Evolutionary conservation across 2,329 filamentous ascomycete species (phyloP), one percentile per base, ranked within the genome.

Genomic region (Claviceps sp.): DNA sequence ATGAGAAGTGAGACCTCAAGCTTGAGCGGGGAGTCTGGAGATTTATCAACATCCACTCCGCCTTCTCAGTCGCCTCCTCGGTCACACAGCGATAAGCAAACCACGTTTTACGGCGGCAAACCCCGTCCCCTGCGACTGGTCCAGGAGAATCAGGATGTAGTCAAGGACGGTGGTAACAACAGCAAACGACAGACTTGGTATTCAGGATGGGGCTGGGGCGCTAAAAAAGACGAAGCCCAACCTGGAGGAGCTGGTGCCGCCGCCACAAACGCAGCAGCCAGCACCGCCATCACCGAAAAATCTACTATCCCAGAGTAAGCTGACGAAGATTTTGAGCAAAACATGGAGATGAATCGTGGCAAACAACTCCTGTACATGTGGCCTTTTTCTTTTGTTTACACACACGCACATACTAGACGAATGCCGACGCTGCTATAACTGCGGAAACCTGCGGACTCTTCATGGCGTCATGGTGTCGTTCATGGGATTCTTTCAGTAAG

Each of bases 41-140:
- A 73, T 24, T 62, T 70, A 51, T 68, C 66, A 30, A 63, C 69
- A 50, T 68, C 67, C n/a, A 73, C 70, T 45, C 69, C 67, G 46
- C 70, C 67, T 46, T 73, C 68, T 48, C 69, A 82, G 69, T 79
- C 78, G 30, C 80, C 80, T 16, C 73, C 80, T 11, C 65, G 66
- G 47, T 66, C 68, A 30, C 70, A 74, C 55, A 67, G 68, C 54
- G 75, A 82, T 61, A 78, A 80, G 65, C 71, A 72, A 54, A 79
- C 75, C 40, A 80, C 76, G 1, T 80, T 78, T 56, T 70, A 79
- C 52, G 78, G 78, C 4, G 81, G 81, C 45, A 93, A 93, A 68
- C 82, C 94, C 54, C 79, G 90, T 39, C 91, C 91, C 6, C 72
- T 98, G 57, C 78, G 91, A 16, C 75, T 98, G 34, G 89, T 97